Conservation (phyloP, 148 eudicot species). For the Fagopyrum tataricum region DNA sequence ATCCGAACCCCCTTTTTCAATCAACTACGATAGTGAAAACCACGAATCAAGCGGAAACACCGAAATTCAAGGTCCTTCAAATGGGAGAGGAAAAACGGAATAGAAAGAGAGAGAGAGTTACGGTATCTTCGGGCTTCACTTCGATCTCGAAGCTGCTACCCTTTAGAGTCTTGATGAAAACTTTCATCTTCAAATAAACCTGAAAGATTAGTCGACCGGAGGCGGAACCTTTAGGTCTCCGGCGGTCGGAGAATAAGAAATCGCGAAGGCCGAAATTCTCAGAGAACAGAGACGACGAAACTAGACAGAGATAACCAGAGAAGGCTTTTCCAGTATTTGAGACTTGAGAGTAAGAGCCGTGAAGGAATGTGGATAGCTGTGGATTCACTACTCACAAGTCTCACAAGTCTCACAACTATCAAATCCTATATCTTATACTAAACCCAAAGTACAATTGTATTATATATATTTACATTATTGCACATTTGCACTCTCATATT, state of each 20-base stretch:
- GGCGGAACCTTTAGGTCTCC: conserved; percentile 4
- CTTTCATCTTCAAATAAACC: conserved; percentile 40
- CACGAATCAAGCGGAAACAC: not conserved
- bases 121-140: conserved; percentile 57
- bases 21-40: not conserved
- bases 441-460: too few species aligned
- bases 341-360: not conserved
- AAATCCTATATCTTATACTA: not conserved
- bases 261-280: not conserved
- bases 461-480: too few species aligned
- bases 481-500: too few species aligned
- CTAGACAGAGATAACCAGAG: not conserved
- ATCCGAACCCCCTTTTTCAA: conserved; percentile 1
- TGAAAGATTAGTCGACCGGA: conserved; percentile 11
- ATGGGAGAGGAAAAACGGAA: conserved; percentile 1
- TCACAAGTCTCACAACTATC: not conserved
- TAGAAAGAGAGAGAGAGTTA: conserved; percentile 19
- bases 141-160: conserved; percentile 75
- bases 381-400: too few species aligned
- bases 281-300: not conserved
- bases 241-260: conserved; percentile 18
- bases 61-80: not conserved
- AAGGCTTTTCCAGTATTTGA: not conserved
- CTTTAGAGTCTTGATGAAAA: conserved; percentile 66
- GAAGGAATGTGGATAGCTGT: conserved; percentile 10